Percentiles rank a stretch among this genome's conserved stretches.
Evolutionary conservation across 2,329 filamentous ascomycete species (phyloP).

Genomic region (Colletotrichum camelliae): DNA sequence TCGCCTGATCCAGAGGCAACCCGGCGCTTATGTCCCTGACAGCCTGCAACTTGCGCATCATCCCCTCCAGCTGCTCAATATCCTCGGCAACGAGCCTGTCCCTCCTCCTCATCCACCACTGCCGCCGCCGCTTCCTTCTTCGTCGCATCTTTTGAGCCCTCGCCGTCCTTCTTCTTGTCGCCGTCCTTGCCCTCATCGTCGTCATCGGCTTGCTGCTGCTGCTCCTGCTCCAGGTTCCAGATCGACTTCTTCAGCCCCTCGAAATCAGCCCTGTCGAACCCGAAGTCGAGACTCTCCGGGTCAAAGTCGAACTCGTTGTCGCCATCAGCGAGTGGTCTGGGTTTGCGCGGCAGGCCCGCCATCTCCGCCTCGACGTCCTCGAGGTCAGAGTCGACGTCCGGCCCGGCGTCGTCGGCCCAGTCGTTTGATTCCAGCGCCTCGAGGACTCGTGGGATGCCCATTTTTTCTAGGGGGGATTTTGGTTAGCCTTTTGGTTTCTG

Average conservation of each 20-base stretch:
- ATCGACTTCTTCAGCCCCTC: slow-evolving; percentile 58
- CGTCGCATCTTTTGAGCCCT: background rate
- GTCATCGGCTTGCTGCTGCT: slow-evolving; percentile 18
- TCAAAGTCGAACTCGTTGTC: slow-evolving; percentile 44
- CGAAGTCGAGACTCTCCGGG: slow-evolving; percentile 55
- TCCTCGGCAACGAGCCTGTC: slow-evolving; percentile 48
- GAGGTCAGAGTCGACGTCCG: slow-evolving; percentile 35
- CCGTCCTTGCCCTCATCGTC: background rate
- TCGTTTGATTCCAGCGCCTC: slow-evolving; percentile 72
- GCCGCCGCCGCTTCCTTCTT: background rate
- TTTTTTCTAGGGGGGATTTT: slow-evolving; percentile 50
- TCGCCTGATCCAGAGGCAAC: slow-evolving; percentile 65
- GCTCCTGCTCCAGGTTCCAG: slow-evolving; percentile 41
- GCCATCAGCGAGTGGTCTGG: slow-evolving; percentile 26
- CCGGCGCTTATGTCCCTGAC: slow-evolving; percentile 64
- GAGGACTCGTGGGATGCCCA: slow-evolving; percentile 61
- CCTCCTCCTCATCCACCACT: slow-evolving; percentile 4
- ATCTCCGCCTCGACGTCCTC: slow-evolving; percentile 35
- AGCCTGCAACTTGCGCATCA: slow-evolving; percentile 70
- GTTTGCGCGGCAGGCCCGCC: slow-evolving; percentile 35
- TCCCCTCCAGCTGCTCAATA: slow-evolving; percentile 63
- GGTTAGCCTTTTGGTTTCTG: slow-evolving; percentile 23
- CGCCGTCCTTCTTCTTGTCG: background rate
- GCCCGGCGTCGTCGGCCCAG: slow-evolving; percentile 49
- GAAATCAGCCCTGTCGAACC: slow-evolving; percentile 58